Evolutionary conservation across 805 yeast species (phyloP).

Genomic region (Myxozyma mucilagina): DNA sequence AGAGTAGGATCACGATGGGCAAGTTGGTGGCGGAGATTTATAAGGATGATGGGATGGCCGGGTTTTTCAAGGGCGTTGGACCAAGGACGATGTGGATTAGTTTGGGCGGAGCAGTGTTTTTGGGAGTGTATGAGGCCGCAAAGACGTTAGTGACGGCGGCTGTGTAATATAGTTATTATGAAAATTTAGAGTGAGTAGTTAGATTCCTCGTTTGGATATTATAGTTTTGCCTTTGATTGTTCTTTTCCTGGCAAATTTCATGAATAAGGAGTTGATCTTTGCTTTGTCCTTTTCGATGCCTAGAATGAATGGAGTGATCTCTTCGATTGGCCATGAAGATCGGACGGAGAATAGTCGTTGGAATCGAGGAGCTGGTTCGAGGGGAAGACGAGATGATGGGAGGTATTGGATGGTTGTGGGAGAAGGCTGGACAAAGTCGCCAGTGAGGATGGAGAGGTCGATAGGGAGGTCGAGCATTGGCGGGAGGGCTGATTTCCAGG

Average conservation of each 20-base stretch:
- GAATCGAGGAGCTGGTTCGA: conserved; percentile 52
- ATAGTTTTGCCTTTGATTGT: conserved; percentile 34
- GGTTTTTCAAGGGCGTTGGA: conserved; percentile 82
- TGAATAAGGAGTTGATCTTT: conserved; percentile 58
- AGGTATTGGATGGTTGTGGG: conserved; percentile 54
- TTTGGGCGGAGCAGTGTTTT: conserved; percentile 96
- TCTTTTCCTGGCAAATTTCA: conserved; percentile 62
- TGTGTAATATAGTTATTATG: not conserved
- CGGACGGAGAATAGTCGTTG: conserved; percentile 55
- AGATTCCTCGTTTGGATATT: conserved; percentile 28
- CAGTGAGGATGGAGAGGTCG: conserved; percentile 55
- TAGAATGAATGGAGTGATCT: conserved; percentile 62
- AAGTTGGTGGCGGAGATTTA: conserved; percentile 54
- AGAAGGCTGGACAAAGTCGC: conserved; percentile 54
- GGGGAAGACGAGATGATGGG: conserved; percentile 49
- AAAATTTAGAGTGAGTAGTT: not conserved
- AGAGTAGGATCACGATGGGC: conserved; percentile 49
- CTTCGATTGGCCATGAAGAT: conserved; percentile 60
- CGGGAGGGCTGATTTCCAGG: conserved; percentile 46
- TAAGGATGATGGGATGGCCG: conserved; percentile 70
- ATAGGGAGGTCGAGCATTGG: conserved; percentile 56
- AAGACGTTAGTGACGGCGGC: conserved; percentile 8
- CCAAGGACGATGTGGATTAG: conserved; percentile 98
- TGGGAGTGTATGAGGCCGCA: conserved; percentile 83
- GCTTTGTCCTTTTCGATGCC: conserved; percentile 56